Percentiles rank a stretch among this genome's conserved stretches.
These are phyloP conservation scores for Lentinula sp. DNA, from an alignment of 768 basidiomycete species.

Conservation along the genomic window DNA sequence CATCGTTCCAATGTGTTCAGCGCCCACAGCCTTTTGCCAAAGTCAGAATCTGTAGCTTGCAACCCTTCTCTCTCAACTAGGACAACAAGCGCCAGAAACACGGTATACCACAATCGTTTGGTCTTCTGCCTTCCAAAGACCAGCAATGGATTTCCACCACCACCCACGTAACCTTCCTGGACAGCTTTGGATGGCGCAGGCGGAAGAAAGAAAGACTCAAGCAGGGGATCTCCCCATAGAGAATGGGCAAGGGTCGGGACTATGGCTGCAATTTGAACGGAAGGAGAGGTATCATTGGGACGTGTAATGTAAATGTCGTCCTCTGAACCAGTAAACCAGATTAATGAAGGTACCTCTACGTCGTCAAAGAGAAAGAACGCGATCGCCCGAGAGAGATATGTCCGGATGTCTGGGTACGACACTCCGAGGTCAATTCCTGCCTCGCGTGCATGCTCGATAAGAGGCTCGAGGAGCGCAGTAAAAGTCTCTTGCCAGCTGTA, in stretches of 20 bases:
- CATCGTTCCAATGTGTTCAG: constrained; percentile 30
- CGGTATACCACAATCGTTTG: constrained; percentile 71
- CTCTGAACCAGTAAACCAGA: constrained; percentile 57
- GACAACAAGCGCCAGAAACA: constrained; percentile 56
- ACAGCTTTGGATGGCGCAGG: constrained; percentile 34
- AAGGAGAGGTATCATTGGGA: constrained; percentile 14
- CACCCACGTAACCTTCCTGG: constrained; percentile 51
- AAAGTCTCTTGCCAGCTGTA: constrained; percentile 80
- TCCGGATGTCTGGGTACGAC: constrained; percentile 38
- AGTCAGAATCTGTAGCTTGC: constrained; percentile 11
- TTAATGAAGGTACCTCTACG: constrained; percentile 60
- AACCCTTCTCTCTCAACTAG: constrained; percentile 29
- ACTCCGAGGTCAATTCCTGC: constrained; percentile 17
- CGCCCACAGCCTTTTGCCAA: constrained; percentile 32
- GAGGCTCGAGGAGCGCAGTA: constrained; percentile 47
- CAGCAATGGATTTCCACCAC: constrained; percentile 43
- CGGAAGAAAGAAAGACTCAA: constrained; percentile 58
- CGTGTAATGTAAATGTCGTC: constrained; percentile 51
- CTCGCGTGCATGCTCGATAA: constrained; percentile 35
- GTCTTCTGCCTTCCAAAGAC: constrained; percentile 64
- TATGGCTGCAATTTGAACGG: constrained; percentile 34
- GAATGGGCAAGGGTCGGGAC: constrained; percentile 47
- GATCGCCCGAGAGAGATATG: constrained; percentile 60
- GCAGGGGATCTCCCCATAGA: constrained; percentile 72
- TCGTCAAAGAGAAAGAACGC: constrained; percentile 74